Conservation (phyloP, 192 early-diverging fungal genomes). For the Chytriomyces hyalinus region DNA sequence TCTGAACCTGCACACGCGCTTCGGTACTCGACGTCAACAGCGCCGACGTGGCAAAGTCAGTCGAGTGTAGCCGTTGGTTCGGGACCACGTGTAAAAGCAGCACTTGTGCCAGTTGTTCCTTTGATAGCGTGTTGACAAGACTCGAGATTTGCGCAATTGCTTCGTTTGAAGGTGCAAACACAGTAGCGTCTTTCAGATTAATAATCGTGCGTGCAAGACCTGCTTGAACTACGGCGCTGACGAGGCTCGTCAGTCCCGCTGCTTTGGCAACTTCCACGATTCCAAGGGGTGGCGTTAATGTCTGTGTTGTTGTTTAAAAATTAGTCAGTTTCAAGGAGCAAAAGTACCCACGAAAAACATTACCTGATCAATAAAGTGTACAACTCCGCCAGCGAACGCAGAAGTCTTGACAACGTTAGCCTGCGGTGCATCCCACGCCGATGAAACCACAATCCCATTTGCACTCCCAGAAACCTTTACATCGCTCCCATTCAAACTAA, state of each 20-base stretch:
- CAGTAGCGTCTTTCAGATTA: constrained; percentile 41
- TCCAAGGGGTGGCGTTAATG: constrained; percentile 45
- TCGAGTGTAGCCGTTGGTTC: constrained; percentile 25
- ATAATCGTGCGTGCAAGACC: constrained; percentile 37
- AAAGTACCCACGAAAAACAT: too few species aligned
- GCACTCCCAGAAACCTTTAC: background rate
- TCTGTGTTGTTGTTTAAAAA: background rate
- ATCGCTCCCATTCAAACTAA: constrained; percentile 12
- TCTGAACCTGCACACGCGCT: constrained; percentile 23
- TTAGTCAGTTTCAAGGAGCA: too few species aligned
- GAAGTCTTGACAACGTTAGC: constrained; percentile 39
- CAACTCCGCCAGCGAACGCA: constrained; percentile 35
- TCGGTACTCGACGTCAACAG: constrained; percentile 1
- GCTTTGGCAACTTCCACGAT: constrained; percentile 26
- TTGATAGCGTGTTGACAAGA: constrained; percentile 36
- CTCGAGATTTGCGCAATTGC: constrained; percentile 45
- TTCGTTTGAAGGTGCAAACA: constrained; percentile 55
- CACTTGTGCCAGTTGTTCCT: constrained; percentile 30
- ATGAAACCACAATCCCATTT: background rate
- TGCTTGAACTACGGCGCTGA: constrained; percentile 20
- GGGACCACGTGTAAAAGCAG: constrained; percentile 52
- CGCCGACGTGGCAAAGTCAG: constrained; percentile 36
- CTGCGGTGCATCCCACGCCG: background rate
- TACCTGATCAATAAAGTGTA: constrained; percentile 48
- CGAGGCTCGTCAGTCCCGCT: constrained; percentile 34